Conservation (phyloP, 2,329 filamentous ascomycete genomes). For the Pyrenochaeta sp. region DNA sequence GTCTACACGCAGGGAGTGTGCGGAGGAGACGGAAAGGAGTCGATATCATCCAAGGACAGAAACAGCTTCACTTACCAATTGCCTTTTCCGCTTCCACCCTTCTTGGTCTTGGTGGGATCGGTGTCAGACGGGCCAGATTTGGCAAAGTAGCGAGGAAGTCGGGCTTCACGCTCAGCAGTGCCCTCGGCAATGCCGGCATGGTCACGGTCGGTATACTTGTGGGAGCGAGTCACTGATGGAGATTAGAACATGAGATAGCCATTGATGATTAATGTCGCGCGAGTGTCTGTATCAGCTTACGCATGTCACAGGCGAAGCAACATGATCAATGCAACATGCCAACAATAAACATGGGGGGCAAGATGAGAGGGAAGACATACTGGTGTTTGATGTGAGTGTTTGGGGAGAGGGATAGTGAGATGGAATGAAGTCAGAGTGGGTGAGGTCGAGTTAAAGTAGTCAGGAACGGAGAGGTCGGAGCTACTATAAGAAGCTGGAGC, state of each 20-base stretch:
- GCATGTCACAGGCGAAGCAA: neutral
- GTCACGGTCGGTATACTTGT: conserved; percentile 95
- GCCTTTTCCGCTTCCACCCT: conserved; percentile 89
- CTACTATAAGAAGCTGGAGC: conserved; percentile 26
- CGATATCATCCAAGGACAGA: no score
- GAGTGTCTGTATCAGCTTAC: conserved; percentile 2
- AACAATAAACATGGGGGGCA: conserved; percentile 1
- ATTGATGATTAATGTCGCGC: conserved; percentile 2
- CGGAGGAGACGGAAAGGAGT: conserved; percentile 1
- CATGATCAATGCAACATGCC: conserved; percentile 10
- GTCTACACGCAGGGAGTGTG: neutral
- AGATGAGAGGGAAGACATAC: conserved; percentile 31
- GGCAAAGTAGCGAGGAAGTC: conserved; percentile 90
- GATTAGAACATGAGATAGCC: conserved; percentile 13
- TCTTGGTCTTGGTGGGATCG: conserved; percentile 95
- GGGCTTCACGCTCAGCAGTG: conserved; percentile 71
- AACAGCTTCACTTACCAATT: conserved; percentile 76
- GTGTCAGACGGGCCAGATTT: conserved; percentile 82
- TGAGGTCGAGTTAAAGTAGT: conserved; percentile 36
- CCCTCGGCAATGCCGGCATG: conserved; percentile 81
- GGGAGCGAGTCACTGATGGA: conserved; percentile 87
- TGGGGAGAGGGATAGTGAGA: conserved; percentile 21
- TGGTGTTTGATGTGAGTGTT: conserved; percentile 31
- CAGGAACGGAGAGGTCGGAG: conserved; percentile 33
- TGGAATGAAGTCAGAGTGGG: conserved; percentile 22